Evolutionary conservation across 805 yeast genomes (phyloP), one percentile per base, ranked within the genome.

Genomic region (Danielia reshetovae): DNA sequence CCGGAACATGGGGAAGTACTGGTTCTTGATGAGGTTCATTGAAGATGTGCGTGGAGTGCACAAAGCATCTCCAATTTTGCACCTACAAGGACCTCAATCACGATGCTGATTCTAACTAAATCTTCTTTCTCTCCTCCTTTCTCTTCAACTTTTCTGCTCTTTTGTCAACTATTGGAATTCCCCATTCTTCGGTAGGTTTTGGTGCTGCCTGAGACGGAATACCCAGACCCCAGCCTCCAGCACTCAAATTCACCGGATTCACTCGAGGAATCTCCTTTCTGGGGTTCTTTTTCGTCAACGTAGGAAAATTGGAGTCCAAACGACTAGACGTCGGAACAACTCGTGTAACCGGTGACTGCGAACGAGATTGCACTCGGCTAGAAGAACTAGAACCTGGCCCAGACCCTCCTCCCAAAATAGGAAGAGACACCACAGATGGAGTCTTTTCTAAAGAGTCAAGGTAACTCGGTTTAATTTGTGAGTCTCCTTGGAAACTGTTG

Each of bases 231-330:
- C 52, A 48, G 5, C 38, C 32, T 3, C 46, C 32, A 6, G 41
- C 19, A 4, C 40, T 35, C 14, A 40, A 29, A 9, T 19, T 19
- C 2, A 69, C 56, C 6, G 79, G 77, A 30, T 76, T 77, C 4
- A 82, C 85, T 26, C 83, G 67, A 2, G 88, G 85, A 35, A 74
- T 66, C 7, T 41, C 46, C 37, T 49, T 58, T 39, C 59, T 62
- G 3, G 43, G 42, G 32, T 57, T 49, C 50, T 70, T 73, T 46
- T 68, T 62, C 39, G 57, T 60, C 24, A 73, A 53, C 0, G 75
- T 67, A 3, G 85, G 84, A 49, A 78, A 74, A 42, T 70, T 57
- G 3, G 51, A 35, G 2, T 54, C 59, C 19, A 55, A 35, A 51
- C 30, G 21, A 18, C 35, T 43, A 13, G 51, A 51, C 18, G 63